phyloP scores from a whole-genome alignment of 345 rosid species.

The Aquilaria malaccensis region DNA sequence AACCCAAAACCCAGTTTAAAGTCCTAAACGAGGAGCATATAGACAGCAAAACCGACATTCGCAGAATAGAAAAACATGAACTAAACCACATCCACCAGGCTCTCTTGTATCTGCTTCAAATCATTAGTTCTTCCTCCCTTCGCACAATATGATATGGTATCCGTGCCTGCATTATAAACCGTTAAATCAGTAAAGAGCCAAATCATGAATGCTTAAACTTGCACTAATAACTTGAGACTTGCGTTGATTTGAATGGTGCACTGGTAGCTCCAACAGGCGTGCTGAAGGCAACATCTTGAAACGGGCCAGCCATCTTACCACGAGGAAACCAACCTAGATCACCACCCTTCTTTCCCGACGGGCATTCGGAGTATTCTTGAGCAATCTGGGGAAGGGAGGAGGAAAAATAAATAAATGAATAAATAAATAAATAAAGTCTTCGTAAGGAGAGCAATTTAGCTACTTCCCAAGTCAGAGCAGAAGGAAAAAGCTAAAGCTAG shows the following conservation, averaged over 20 bases:
- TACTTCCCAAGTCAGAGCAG: background rate
- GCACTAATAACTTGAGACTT: slow-evolving; percentile 10
- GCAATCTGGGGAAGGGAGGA: slow-evolving; percentile 43
- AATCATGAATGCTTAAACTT: no score
- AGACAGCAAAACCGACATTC: no score
- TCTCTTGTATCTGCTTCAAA: background rate
- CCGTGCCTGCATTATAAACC: slow-evolving; percentile 60
- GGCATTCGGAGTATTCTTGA: slow-evolving; percentile 91
- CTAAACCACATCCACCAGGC: no score
- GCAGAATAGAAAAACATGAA: no score
- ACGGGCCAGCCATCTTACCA: slow-evolving; percentile 98
- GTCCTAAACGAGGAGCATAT: background rate
- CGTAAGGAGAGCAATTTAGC: background rate
- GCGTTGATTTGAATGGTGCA: slow-evolving; percentile 97
- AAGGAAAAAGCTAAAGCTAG: no score
- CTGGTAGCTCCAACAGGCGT: slow-evolving; percentile 84
- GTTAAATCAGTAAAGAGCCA: background rate
- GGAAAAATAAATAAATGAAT: background rate
- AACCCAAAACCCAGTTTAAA: no score
- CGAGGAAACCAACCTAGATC: slow-evolving; percentile 99
- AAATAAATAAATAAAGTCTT: background rate
- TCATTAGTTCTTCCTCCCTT: slow-evolving; percentile 85
- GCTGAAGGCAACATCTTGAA: slow-evolving; percentile 87
- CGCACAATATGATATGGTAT: slow-evolving; percentile 69
- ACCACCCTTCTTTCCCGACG: slow-evolving; percentile 97